phyloP scores from a whole-genome alignment of 164 flowering plant species.

The Umbellularia californica region DNA sequence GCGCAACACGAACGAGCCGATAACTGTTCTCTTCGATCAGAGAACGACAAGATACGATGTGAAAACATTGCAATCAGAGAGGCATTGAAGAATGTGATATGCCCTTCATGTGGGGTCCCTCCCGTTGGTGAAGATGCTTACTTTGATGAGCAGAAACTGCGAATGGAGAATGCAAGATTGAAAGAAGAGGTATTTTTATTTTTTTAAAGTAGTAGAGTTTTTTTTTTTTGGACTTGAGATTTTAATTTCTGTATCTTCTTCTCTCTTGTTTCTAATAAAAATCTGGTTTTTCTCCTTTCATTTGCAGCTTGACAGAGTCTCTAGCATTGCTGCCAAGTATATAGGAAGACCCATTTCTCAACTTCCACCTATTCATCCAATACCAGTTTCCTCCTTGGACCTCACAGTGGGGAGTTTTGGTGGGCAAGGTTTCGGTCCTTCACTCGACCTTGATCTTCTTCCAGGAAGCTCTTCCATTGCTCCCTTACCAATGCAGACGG shows the following conservation, averaged over 20 bases:
- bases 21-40: slow-evolving; percentile 59
- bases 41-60: slow-evolving; percentile 77
- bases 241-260: not conserved
- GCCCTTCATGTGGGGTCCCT: slow-evolving; percentile 82
- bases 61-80: slow-evolving; percentile 82
- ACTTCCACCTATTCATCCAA: slow-evolving; percentile 63
- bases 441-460: slow-evolving; percentile 77
- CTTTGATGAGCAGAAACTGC: slow-evolving; percentile 71
- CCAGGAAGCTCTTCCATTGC: slow-evolving; percentile 37
- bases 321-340: slow-evolving; percentile 76
- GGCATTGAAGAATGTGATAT: slow-evolving; percentile 71
- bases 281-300: not conserved
- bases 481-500: slow-evolving; percentile 31
- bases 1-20: slow-evolving; percentile 76
- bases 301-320: slow-evolving; percentile 74
- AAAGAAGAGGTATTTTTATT: slow-evolving; percentile 24
- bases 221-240: not conserved
- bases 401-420: slow-evolving; percentile 53
- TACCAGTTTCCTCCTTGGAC: slow-evolving; percentile 60
- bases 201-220: slow-evolving; percentile 9
- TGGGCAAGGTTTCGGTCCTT: slow-evolving; percentile 35
- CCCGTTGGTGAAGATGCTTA: slow-evolving; percentile 56
- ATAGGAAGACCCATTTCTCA: slow-evolving; percentile 82
- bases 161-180: slow-evolving; percentile 57
- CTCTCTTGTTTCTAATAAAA: not conserved